Evolutionary conservation across 2,329 filamentous ascomycete genomes (phyloP).

Genomic region (Bipolaris zeicola): DNA sequence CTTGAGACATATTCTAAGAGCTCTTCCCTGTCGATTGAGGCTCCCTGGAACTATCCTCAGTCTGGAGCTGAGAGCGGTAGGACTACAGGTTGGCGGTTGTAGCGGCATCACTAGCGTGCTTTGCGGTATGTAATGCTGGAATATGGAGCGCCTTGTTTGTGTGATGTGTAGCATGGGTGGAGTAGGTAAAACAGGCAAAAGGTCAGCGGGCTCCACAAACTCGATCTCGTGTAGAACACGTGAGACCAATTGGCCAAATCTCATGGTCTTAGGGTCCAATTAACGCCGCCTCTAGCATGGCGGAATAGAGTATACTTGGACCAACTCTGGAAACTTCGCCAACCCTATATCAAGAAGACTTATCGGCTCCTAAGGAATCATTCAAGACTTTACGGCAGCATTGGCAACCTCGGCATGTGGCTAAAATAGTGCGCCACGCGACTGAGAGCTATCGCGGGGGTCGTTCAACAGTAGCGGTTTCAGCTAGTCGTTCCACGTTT

Average conservation of each 20-base stretch:
- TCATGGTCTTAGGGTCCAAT: neutral
- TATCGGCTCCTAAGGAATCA: neutral
- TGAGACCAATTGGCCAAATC: neutral
- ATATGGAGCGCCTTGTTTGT: neutral
- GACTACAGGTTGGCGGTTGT: conserved; percentile 18
- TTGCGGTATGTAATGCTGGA: conserved; percentile 3
- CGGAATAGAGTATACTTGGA: neutral
- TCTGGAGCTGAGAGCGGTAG: conserved; percentile 7
- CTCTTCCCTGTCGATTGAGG: conserved; percentile 11
- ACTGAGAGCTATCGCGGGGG: conserved; percentile 4
- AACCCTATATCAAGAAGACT: neutral
- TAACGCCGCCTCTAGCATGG: neutral
- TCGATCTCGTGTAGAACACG: neutral
- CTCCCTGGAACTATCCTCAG: conserved; percentile 6
- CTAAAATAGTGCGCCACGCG: neutral
- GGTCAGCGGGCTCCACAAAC: neutral
- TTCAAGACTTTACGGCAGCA: neutral
- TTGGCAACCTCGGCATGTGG: neutral
- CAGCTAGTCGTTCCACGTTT: conserved; percentile 19
- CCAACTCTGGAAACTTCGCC: neutral
- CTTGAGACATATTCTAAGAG: conserved; percentile 4
- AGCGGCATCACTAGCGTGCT: neutral
- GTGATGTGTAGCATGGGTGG: conserved; percentile 5
- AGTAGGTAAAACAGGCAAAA: neutral
- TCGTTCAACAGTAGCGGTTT: conserved; percentile 18